A percentile compares a stretch with the other conserved stretches of the same genome.
Evolutionary conservation across 768 basidiomycete species (phyloP).

Genomic region (Rickenella mellea): DNA sequence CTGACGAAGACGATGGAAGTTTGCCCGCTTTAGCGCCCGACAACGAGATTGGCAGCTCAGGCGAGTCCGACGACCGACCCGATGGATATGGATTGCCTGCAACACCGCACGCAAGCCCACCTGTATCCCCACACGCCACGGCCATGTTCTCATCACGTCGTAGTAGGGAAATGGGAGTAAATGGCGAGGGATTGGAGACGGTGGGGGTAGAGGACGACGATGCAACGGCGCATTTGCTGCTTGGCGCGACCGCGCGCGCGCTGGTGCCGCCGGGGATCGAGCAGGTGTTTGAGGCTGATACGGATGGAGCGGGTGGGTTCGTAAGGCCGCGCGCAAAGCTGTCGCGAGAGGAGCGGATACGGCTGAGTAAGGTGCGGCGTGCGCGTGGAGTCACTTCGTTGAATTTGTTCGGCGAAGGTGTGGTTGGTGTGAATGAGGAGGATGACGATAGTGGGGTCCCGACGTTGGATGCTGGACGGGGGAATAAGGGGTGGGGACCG

Average conservation of each 20-base stretch:
- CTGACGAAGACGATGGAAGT: constrained; percentile 32
- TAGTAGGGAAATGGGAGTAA: no score
- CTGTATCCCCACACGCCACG: not conserved
- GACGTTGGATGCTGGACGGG: not conserved
- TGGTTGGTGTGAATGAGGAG: constrained; percentile 7
- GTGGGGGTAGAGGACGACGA: constrained; percentile 35
- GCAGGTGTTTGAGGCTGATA: constrained; percentile 75
- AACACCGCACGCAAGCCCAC: not conserved
- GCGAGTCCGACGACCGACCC: not conserved
- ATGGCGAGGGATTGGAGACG: constrained; percentile 19
- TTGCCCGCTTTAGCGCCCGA: constrained; percentile 34
- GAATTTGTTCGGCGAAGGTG: constrained; percentile 17
- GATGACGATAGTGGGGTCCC: constrained; percentile 7
- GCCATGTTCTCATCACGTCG: not conserved
- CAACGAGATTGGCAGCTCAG: constrained; percentile 27
- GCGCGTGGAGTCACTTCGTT: constrained; percentile 25
- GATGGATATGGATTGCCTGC: not conserved
- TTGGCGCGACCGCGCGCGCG: constrained; percentile 33
- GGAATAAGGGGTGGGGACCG: constrained; percentile 47
- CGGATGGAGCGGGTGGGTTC: constrained; percentile 19
- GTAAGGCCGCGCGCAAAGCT: constrained; percentile 55
- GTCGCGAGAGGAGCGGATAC: constrained; percentile 68
- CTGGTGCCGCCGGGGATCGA: constrained; percentile 62
- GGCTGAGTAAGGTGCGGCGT: constrained; percentile 42
- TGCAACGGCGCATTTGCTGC: constrained; percentile 43